A percentile compares a stretch with the other conserved stretches of the same genome.
These are phyloP conservation scores for Penicillium sp. DNA, from an alignment of 2,329 filamentous ascomycete genomes.

Conservation along the genomic window DNA sequence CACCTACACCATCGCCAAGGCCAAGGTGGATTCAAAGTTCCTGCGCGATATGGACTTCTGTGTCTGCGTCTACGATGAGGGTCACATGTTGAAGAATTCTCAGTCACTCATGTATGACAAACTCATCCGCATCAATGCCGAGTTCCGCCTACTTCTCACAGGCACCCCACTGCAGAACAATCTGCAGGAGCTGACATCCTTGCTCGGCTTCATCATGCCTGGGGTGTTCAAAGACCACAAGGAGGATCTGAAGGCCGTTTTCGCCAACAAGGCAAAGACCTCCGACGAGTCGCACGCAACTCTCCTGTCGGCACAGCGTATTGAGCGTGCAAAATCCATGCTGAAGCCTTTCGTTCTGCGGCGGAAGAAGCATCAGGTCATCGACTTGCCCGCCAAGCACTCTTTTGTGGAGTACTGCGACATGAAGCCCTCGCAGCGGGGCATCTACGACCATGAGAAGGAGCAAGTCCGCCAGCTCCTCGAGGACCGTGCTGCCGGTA, in stretches of 20 bases:
- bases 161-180: conserved; percentile 98
- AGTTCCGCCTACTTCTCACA: conserved; percentile 84
- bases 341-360: conserved; percentile 93
- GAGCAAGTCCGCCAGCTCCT: conserved; percentile 62
- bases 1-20: conserved; percentile 68
- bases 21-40: conserved; percentile 64
- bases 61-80: conserved; percentile 83
- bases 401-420: conserved; percentile 78
- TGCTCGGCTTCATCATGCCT: conserved; percentile 93
- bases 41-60: conserved; percentile 61
- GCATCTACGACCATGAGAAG: conserved; percentile 73
- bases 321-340: conserved; percentile 84
- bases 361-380: conserved; percentile 87
- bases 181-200: conserved; percentile 82
- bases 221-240: conserved; percentile 74
- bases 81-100: conserved; percentile 88
- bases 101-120: conserved; percentile 79
- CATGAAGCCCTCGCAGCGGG: conserved; percentile 70
- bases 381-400: conserved; percentile 81
- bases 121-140: conserved; percentile 72
- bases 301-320: conserved; percentile 82
- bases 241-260: conserved; percentile 81
- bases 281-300: conserved; percentile 73
- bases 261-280: conserved; percentile 87
- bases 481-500: conserved; percentile 59